Evolutionary conservation across 169 alveolate genomes (phyloP).

Genomic region (Sarcocystis neurona): DNA sequence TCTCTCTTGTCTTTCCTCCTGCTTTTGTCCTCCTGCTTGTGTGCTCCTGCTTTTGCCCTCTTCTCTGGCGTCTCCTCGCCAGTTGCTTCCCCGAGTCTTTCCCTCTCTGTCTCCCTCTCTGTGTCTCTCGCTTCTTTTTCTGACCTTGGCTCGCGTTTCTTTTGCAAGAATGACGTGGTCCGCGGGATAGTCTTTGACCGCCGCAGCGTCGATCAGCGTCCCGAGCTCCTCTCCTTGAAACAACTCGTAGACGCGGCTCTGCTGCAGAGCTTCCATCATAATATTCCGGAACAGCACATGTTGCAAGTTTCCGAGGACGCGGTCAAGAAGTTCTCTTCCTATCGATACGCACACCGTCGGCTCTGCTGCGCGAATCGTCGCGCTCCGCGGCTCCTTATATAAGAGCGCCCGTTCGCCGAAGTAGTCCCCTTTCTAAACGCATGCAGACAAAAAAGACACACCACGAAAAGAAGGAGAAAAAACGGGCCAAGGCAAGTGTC

Average conservation of each 20-base stretch:
- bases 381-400: constrained; percentile 91
- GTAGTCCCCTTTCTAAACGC: constrained; percentile 82
- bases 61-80: no score
- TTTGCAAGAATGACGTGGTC: constrained; percentile 71
- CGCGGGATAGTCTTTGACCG: constrained; percentile 76
- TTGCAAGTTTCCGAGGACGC: constrained; percentile 85
- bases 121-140: no score
- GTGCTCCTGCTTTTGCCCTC: no score
- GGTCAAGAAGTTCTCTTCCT: constrained; percentile 78
- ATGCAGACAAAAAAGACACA: not conserved
- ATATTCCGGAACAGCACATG: constrained; percentile 85
- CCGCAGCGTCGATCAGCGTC: constrained; percentile 78
- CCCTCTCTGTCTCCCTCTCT: no score
- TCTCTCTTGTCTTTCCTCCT: no score
- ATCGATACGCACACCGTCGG: constrained; percentile 83
- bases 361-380: constrained; percentile 88
- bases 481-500: no score
- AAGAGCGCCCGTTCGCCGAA: constrained; percentile 93
- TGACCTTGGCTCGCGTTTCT: constrained; percentile 63
- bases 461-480: not conserved
- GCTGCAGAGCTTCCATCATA: constrained; percentile 81
- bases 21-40: no score
- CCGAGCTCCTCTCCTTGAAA: constrained; percentile 81
- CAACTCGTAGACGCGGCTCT: constrained; percentile 82
- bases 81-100: no score